Evolutionary conservation across 106 monocot species (phyloP), one percentile per base, ranked within the genome.

Genomic region (Dendrobium catenatum): DNA sequence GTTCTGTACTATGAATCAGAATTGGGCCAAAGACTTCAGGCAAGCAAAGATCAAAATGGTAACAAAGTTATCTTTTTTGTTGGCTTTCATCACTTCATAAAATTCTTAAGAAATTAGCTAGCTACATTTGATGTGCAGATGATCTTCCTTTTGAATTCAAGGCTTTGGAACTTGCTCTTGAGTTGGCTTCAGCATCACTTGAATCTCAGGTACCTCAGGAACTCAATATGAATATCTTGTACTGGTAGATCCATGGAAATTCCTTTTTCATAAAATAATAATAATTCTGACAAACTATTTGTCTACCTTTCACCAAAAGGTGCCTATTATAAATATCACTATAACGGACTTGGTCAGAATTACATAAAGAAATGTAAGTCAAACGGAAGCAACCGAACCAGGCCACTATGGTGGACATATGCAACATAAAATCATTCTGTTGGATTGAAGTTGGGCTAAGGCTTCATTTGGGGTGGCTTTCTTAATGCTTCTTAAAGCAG

Each of bases 141-240:
- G 81, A 87, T 18, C 82, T 93, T 19, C 90, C 93, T 31, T 93
- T 93, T 77, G 93, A 93, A 77, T 91, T 93, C 85, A 80, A 79
- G 68, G 89, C 93, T 5, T 80, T 93, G 13, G 93, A 93, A 80
- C 89, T 93, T 77, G 93, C 90, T 51, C 79, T 93, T 73, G 93
- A 93, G 42, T 68, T 87, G 5, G 83, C 85, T 55, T 93, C 83
- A 48, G 79, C 82, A 16, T 86, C 80, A n/a, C 93, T 91, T 79
- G 93, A 93, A 84, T 59, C 84, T 81, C 89, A 93, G 89, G 93
- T 93, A 58, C 4, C 56, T 70, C 33, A 20, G 70, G 20, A 19
- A 61, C 10, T 22, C n/a, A 61, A 6, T 22, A 37, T 37, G 37
- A 37, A 37, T 2, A 61, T 61, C 61, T 22, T 61, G 19, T 22